Evolutionary conservation across 768 basidiomycete genomes (phyloP).

Genomic region (Lactarius vividus): DNA sequence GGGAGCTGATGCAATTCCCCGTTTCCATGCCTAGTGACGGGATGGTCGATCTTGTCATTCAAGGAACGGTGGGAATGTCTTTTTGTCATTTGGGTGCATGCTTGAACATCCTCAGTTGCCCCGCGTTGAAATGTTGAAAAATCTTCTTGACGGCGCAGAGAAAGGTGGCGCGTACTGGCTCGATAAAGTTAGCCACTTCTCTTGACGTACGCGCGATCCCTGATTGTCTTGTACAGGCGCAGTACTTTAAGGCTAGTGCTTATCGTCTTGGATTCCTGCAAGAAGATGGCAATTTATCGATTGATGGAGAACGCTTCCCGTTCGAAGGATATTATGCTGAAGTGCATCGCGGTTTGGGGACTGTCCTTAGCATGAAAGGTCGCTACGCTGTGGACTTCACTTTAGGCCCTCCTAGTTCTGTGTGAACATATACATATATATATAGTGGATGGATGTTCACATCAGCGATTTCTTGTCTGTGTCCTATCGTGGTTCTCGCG

Average conservation of each 20-base stretch:
- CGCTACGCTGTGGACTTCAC: constrained; percentile 56
- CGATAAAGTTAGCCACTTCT: constrained; percentile 44
- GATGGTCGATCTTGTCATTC: constrained; percentile 65
- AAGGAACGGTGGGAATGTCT: constrained; percentile 50
- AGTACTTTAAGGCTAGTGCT: constrained; percentile 70
- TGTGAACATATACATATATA: background rate
- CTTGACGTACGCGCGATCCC: background rate
- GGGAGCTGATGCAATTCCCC: constrained; percentile 81
- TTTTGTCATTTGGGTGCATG: constrained; percentile 7
- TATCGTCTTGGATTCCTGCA: constrained; percentile 66
- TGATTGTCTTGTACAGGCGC: constrained; percentile 45
- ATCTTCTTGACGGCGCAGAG: constrained; percentile 61
- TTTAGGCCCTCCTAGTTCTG: background rate
- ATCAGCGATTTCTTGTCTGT: background rate
- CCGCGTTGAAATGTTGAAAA: constrained; percentile 49
- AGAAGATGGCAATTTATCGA: constrained; percentile 52
- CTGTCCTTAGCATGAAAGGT: constrained; percentile 61
- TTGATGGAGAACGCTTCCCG: constrained; percentile 79
- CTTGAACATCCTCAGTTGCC: constrained; percentile 39
- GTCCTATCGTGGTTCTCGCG: background rate
- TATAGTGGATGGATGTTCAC: background rate
- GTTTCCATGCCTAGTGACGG: constrained; percentile 79
- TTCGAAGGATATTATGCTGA: constrained; percentile 77
- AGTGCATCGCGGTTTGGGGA: constrained; percentile 64
- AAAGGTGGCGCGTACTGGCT: constrained; percentile 63